phyloP scores from a whole-genome alignment of 73 alveolate genomes.

The Paramecium sonneborni region DNA sequence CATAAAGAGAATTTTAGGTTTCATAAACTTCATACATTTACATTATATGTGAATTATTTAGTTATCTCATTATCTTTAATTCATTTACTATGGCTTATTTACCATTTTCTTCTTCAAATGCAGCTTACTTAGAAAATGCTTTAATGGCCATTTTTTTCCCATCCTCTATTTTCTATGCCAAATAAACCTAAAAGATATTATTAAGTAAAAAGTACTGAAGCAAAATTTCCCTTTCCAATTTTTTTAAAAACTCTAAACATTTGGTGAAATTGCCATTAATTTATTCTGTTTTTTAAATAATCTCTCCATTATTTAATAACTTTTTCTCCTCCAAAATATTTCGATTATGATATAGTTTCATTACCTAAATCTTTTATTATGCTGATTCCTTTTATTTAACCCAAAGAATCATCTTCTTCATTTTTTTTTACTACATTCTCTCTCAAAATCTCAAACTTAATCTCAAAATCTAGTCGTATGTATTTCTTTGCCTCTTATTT shows the following conservation, averaged over 20 bases:
- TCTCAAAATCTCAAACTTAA: slow-evolving; percentile 6
- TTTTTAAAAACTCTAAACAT: slow-evolving; percentile 16
- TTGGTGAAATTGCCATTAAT: slow-evolving; percentile 38
- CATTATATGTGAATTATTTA: slow-evolving; percentile 18
- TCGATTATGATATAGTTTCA: not conserved
- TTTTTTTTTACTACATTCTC: not conserved
- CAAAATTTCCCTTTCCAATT: slow-evolving; percentile 44
- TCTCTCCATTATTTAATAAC: slow-evolving; percentile 33
- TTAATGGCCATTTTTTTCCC: slow-evolving; percentile 51
- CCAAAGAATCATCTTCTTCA: slow-evolving; percentile 38
- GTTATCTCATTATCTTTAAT: not conserved
- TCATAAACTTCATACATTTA: slow-evolving; percentile 5
- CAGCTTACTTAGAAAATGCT: slow-evolving; percentile 64
- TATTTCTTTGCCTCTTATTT: not conserved
- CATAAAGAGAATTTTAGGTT: slow-evolving; percentile 5
- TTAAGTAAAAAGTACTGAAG: not conserved
- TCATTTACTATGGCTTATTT: slow-evolving; percentile 28
- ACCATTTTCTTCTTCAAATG: slow-evolving; percentile 61
- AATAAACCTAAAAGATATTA: slow-evolving; percentile 4
- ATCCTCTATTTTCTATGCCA: slow-evolving; percentile 62
- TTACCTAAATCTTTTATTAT: not conserved
- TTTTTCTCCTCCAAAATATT: not conserved
- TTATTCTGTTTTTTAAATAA: not conserved
- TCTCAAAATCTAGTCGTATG: not conserved
- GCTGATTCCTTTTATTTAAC: not conserved